Conservation (phyloP, 306 rosid genomes). For the Quercus cerris region DNA sequence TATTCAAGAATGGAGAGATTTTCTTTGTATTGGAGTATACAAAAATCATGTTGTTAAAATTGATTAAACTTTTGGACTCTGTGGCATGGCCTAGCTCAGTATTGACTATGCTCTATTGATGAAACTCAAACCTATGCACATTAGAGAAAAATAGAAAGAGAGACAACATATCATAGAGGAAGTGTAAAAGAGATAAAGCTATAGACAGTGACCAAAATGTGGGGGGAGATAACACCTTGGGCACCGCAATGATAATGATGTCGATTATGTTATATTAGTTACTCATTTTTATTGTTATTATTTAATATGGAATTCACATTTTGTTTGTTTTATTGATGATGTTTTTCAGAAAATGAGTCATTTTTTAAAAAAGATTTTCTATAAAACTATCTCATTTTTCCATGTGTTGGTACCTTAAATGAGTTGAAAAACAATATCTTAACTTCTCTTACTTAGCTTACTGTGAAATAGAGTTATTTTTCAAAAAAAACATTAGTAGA, state of each 20-base stretch:
- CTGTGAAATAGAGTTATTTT: too few relatives aligned
- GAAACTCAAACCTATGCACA: not conserved
- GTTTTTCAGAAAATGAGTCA: accelerated
- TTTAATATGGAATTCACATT: accelerated
- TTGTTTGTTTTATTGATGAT: too few relatives aligned
- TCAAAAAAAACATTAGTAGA: accelerated
- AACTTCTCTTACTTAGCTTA: accelerated
- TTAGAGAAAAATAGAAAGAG: not conserved
- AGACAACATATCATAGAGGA: too few relatives aligned
- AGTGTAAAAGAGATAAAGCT: too few relatives aligned
- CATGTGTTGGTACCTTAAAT: too few relatives aligned
- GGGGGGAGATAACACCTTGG: too few relatives aligned
- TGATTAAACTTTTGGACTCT: not conserved
- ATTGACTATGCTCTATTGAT: not conserved
- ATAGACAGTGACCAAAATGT: too few relatives aligned
- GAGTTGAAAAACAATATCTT: too few relatives aligned
- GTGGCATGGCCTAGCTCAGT: not conserved
- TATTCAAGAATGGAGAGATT: not conserved
- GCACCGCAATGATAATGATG: too few relatives aligned
- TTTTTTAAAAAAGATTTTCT: accelerated
- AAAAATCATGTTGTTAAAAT: not conserved
- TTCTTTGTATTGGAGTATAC: not conserved
- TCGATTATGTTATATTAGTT: too few relatives aligned
- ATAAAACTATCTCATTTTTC: accelerated
- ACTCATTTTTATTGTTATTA: too few relatives aligned